These are phyloP conservation scores for Telopea speciosissima DNA, from an alignment of 177 flowering plant genomes.

Conservation along the genomic window DNA sequence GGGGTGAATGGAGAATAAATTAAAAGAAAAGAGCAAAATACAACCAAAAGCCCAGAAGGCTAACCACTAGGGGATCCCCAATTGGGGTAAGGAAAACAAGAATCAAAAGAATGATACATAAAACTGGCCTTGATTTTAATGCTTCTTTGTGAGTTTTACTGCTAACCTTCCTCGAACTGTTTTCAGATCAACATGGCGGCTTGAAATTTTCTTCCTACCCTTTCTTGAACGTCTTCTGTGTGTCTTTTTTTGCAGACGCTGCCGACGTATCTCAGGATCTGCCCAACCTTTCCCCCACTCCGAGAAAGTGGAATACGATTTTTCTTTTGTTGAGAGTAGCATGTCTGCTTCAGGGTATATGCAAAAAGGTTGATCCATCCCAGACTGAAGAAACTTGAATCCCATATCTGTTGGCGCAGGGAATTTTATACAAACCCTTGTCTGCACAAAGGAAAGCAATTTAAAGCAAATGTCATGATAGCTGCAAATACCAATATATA, in stretches of 20 bases:
- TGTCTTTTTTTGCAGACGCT: slow-evolving; percentile 39
- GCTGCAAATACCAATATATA: neutral
- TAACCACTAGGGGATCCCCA: no score
- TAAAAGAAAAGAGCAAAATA: no score
- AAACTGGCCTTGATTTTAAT: slow-evolving; percentile 4
- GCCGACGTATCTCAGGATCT: slow-evolving; percentile 82
- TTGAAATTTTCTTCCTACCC: slow-evolving; percentile 29
- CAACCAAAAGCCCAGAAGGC: no score
- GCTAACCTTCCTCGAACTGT: slow-evolving; percentile 58
- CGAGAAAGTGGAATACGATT: slow-evolving; percentile 44
- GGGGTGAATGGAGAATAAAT: no score
- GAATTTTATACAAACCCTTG: slow-evolving; percentile 50
- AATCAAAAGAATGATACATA: no score
- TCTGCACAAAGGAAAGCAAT: slow-evolving; percentile 28
- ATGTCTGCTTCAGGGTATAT: slow-evolving; percentile 83
- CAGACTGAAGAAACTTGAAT: slow-evolving; percentile 37
- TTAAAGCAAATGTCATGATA: neutral
- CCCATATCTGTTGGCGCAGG: slow-evolving; percentile 64
- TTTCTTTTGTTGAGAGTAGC: slow-evolving; percentile 41
- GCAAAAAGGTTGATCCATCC: slow-evolving; percentile 27
- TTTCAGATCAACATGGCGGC: slow-evolving; percentile 17
- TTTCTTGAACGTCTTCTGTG: slow-evolving; percentile 24
- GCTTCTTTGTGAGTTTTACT: slow-evolving; percentile 41
- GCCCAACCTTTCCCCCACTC: slow-evolving; percentile 98
- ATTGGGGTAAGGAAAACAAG: no score